phyloP scores from a whole-genome alignment of 106 monocot species.

The Agapanthus africanus region DNA sequence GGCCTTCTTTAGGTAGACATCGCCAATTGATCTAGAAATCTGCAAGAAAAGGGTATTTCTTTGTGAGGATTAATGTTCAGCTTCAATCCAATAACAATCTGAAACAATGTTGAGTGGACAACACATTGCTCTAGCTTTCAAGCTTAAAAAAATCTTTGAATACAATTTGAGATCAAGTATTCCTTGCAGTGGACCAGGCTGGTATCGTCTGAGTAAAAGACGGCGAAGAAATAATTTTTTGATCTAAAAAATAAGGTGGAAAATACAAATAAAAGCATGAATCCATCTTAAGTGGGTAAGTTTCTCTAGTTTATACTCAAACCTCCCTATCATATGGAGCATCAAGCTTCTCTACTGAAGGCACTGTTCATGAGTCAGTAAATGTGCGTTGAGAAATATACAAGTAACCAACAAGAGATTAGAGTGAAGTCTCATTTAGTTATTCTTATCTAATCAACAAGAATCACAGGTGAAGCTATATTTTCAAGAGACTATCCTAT shows the following conservation, averaged over 20 bases:
- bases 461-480: neutral
- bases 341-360: no score
- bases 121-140: neutral
- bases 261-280: no score
- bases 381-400: neutral
- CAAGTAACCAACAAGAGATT: neutral
- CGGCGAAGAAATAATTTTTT: no score
- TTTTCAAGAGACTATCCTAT: neutral
- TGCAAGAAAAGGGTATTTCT: constrained; percentile 7
- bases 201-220: neutral
- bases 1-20: constrained; percentile 27
- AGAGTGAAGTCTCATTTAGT: neutral
- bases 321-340: no score
- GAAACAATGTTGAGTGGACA: neutral
- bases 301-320: no score
- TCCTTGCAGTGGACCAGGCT: neutral
- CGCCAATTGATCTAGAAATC: constrained; percentile 35
- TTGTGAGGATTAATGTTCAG: neutral
- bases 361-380: no score
- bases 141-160: neutral
- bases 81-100: neutral
- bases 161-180: neutral
- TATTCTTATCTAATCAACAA: neutral
- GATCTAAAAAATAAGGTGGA: no score
- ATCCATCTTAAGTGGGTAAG: no score